Base-by-base conservation (phyloP, 2,329 filamentous ascomycete species). In the Venturia oleaginea region DNA sequence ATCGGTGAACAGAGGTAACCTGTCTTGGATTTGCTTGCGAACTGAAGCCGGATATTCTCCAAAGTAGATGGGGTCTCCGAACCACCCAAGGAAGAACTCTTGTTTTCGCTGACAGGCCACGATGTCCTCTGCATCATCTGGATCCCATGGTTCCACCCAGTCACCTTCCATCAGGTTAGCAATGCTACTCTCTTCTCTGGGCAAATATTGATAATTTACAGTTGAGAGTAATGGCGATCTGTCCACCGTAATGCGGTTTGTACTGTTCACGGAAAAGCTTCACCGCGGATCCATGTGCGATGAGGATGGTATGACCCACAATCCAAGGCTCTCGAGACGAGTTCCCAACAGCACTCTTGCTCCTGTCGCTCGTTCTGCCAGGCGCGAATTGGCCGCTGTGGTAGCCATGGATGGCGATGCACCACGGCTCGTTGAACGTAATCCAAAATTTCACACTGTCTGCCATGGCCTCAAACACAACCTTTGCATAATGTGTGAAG, bases 361-460 rank as follows among this genome's bases (percentile, higher is more conserved):
- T 82, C 67, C 90, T 84, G 76, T 94, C 87, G 69, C 88, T 91
- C 7, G 87, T 90, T 72, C 85, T 87, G n/a, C 91, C 91, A 0
- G 91, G 91, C 15, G 91, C 91, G 72, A 92, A 92, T 67, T 85
- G 79, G 37, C 91, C 91, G 48, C 83, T 85, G 72, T 83, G 89
- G 77, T 93, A 94, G 42, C 91, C 91, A 51, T 94, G 82, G 67
- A 94, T 87, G 62, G 88, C 85, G 68, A 86, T 90, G 77, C 90
- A 95, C 86, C 89, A 94, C 3, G 91, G 91, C 79, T 96, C 91
- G 74, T 94, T 94, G 78, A 93, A 91, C 32, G 90, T 94, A 75
- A 92, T 90, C 91, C 91, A 96, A 77, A 90, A 83, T 79, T 91
- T 91, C 71, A 92, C 90, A 75, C 87, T 88, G 63, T 86, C 83